Evolutionary conservation across 768 basidiomycete species (phyloP), one percentile per base, ranked within the genome.

Genomic region (Suillus lakei): DNA sequence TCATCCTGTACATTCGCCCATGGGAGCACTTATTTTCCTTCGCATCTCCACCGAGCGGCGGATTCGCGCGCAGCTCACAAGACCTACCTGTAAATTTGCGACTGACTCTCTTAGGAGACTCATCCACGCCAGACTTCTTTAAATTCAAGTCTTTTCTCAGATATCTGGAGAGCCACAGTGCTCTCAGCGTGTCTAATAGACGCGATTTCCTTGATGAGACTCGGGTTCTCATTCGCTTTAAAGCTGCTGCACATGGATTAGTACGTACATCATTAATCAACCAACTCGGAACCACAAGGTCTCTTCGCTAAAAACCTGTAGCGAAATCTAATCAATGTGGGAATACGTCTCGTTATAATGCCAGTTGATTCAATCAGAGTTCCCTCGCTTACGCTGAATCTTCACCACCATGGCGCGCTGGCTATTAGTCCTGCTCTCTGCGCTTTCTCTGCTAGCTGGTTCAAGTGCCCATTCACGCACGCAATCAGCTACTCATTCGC

Each of bases 391-490:
- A 26, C 26, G 16, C 16, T 13, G 6, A 32, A 41, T 54, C 32
- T 36, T 62, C 36, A 55, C 30, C 51, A 34, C 26, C 41, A 66
- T 66, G 65, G 23, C 43, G 23, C 43, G 43, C 34, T 55, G 51
- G n/a, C 53, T 63, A n/a, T n/a, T n/a, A n/a, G 54, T 53, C 32
- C 28, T 46, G n/a, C 53, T 63, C 46, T 55, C 41, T 63, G 51
- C 30, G 9, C 53, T 66, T 44, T 30, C 12, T 30, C 21, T 54
- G 12, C 34, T 63, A 21, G 18, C 36, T 30, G 18, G 28, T 59
- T 28, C 58, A 28, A 59, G 18, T 41, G 39, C 58, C 39, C 58
- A 41, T 39, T 28, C 56, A 39, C 56, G 8, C 51, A 21, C n/a
- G 15, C 38, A 34, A 18, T 48, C 36, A 16, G 10, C 15, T 43